Conservation (phyloP, 768 basidiomycete genomes). For the Naganishia onofrii region DNA sequence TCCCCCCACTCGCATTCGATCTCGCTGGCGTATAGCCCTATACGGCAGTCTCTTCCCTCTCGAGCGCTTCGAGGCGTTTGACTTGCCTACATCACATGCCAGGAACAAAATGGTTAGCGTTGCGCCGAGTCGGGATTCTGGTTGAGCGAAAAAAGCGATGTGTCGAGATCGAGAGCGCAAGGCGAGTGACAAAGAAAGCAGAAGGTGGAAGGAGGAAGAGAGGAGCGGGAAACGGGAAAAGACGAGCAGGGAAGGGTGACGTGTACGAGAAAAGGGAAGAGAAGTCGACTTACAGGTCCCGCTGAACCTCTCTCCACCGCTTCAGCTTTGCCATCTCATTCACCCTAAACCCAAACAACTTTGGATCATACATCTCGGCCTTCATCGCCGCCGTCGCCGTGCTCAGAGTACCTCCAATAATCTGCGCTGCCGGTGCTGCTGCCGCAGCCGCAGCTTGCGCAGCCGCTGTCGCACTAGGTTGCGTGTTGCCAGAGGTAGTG, state of each 20-base stretch:
- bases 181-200: too few species aligned
- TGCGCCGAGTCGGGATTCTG: too few species aligned
- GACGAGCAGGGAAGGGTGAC: not conserved
- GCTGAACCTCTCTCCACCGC: slow-evolving; percentile 89
- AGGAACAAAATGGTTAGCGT: too few species aligned
- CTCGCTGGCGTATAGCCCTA: not conserved
- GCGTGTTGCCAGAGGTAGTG: slow-evolving; percentile 9
- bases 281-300: slow-evolving; percentile 69
- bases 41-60: slow-evolving; percentile 40
- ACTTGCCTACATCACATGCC: slow-evolving; percentile 53
- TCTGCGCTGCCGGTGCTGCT: not conserved
- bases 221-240: not conserved
- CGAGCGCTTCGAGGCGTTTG: slow-evolving; percentile 54
- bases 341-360: slow-evolving; percentile 95
- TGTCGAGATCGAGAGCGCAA: too few species aligned
- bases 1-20: too few species aligned
- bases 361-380: slow-evolving; percentile 85
- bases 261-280: too few species aligned
- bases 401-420: slow-evolving; percentile 62
- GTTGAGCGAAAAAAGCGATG: too few species aligned
- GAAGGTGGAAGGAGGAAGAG: too few species aligned
- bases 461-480: not conserved
- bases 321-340: slow-evolving; percentile 89
- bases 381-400: slow-evolving; percentile 81
- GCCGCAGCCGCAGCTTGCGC: not conserved